phyloP scores from a whole-genome alignment of 1,284 basidiomycete species.

The Neolentinus lepideus region DNA sequence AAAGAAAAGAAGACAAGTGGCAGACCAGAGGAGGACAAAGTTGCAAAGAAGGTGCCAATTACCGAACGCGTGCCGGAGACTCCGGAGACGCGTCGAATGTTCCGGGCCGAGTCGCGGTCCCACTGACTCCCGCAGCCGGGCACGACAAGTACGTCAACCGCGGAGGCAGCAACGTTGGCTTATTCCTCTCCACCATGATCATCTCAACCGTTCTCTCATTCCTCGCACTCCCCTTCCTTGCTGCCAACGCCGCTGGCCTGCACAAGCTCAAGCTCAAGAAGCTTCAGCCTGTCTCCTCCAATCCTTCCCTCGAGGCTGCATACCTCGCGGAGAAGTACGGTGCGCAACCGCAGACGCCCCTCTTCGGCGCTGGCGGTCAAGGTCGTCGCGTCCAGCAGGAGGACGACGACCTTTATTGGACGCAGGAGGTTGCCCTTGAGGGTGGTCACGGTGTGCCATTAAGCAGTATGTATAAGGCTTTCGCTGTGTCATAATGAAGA shows the following conservation, averaged over 20 bases:
- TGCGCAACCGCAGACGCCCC: constrained; percentile 52
- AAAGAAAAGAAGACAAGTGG: neutral
- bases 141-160: constrained; percentile 3
- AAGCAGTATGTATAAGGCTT: constrained; percentile 56
- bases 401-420: constrained; percentile 68
- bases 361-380: constrained; percentile 67
- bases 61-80: neutral
- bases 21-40: too few relatives aligned
- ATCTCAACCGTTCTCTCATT: constrained; percentile 49
- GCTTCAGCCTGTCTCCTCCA: constrained; percentile 51
- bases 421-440: constrained; percentile 61
- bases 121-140: constrained; percentile 8
- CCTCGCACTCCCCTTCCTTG: constrained; percentile 63
- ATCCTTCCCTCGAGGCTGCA: constrained; percentile 69
- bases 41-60: neutral
- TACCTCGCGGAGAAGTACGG: constrained; percentile 90
- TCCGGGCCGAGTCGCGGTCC: constrained; percentile 2
- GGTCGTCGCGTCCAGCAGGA: constrained; percentile 55
- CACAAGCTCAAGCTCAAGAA: constrained; percentile 88
- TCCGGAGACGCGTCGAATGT: neutral
- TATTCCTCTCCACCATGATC: constrained; percentile 50
- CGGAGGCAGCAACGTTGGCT: constrained; percentile 6
- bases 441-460: constrained; percentile 89
- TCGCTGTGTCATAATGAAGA: neutral
- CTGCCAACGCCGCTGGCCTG: constrained; percentile 47